phyloP scores from a whole-genome alignment of 140 eudicot species.

The Bidens hawaiensis region DNA sequence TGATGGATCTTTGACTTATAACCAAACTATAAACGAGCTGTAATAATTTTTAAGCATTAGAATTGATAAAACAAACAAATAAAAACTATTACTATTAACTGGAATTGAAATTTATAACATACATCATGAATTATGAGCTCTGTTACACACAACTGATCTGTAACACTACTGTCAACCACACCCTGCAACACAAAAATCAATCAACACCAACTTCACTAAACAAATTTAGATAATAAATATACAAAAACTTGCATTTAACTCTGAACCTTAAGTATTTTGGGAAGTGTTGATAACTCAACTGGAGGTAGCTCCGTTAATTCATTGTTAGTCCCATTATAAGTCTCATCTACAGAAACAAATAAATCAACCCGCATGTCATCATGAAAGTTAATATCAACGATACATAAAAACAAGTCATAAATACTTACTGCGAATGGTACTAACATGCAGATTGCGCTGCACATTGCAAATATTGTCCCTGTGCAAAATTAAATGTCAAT shows the following conservation, averaged over 20 bases:
- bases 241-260: too few species aligned
- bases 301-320: slow-evolving; percentile 89
- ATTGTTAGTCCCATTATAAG: slow-evolving; percentile 59
- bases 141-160: slow-evolving; percentile 76
- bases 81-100: background rate
- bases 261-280: slow-evolving; percentile 85
- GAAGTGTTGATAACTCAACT: slow-evolving; percentile 85
- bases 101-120: slow-evolving; percentile 31
- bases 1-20: too few species aligned
- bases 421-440: slow-evolving; percentile 61
- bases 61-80: background rate
- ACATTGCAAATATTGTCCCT: slow-evolving; percentile 84
- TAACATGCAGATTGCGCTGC: slow-evolving; percentile 70
- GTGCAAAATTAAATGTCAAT: background rate
- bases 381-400: background rate
- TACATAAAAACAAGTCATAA: slow-evolving; percentile 7
- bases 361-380: slow-evolving; percentile 13
- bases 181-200: slow-evolving; percentile 49
- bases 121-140: slow-evolving; percentile 87
- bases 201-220: slow-evolving; percentile 7
- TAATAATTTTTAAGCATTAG: slow-evolving; percentile 7
- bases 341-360: slow-evolving; percentile 67
- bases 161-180: slow-evolving; percentile 73
- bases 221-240: background rate
- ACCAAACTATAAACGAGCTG: too few species aligned